Base-by-base conservation (phyloP, 1,284 basidiomycete genomes). In the Ustilago xerochloae region DNA sequence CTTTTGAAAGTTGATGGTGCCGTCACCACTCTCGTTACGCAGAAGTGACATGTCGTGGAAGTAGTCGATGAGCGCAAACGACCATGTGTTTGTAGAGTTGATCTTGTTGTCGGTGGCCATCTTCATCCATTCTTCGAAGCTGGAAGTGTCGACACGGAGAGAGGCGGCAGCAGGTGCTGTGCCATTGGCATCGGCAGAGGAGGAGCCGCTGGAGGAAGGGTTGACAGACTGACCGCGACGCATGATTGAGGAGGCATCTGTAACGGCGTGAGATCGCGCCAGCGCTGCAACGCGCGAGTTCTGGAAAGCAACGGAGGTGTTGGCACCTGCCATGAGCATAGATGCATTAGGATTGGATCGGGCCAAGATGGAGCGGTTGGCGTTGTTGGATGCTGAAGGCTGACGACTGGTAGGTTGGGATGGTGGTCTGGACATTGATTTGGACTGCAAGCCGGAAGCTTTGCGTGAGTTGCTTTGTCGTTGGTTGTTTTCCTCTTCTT, bases 41-140 rank as follows among this genome's bases (percentile, higher is more conserved):
- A 99, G 87, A n/a, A 99, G 88, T 10, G 93, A 94, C 91, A 98
- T 94, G 85, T 99, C 96, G 81, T 97, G 94, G 84, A 99, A 99
- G 84, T 99, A 99, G 86, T 99, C 97, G 77, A 99, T 99, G 48
- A 99, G 89, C 3, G 94, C 94, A 81, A 98, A 94, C 79, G 91
- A 93, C 97, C 97, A 99, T 24, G 96, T 96, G 84, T 99, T 99
- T 45, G 91, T 90, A 1, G 93, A 91, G 73, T 96, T 99, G 87
- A 99, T 98, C 96, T 99, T 99, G 85, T 98, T 98, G 84, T 98
- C 97, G 6, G 96, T 98, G 1, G 95, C 95, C 90, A 99, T 92
- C 87, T 98, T 99, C 96, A 99, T 99, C 96, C 97, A 99, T 84
- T 99, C 94, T 84, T 99, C 96, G 52, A 84, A 84, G 63, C 75